Evolutionary conservation across 495 filamentous ascomycete genomes (phyloP).

Genomic region (Hyaloscypha bicolor): DNA sequence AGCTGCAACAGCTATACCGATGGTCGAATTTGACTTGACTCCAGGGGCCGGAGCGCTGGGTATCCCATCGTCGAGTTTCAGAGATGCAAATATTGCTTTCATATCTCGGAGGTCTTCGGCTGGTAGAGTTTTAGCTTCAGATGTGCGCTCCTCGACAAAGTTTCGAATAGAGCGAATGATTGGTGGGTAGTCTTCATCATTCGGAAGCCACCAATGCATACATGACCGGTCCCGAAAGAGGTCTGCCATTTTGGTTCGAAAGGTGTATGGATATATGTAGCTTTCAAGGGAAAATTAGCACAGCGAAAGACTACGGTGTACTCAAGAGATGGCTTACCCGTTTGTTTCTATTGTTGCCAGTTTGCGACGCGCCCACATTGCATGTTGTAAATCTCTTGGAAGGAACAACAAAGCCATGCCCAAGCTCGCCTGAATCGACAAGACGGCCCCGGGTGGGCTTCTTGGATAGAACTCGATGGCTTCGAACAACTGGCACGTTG

Average conservation of each 20-base stretch:
- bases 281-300: conserved; percentile 44
- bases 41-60: conserved; percentile 4
- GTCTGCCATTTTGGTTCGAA: conserved; percentile 72
- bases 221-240: conserved; percentile 70
- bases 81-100: conserved; percentile 63
- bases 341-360: conserved; percentile 75
- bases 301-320: not conserved
- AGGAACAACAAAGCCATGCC: conserved; percentile 78
- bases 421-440: conserved; percentile 75
- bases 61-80: conserved; percentile 31
- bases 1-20: conserved; percentile 4
- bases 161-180: conserved; percentile 75
- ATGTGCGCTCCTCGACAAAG: conserved; percentile 73
- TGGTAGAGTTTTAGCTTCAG: conserved; percentile 60
- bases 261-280: conserved; percentile 76
- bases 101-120: conserved; percentile 74
- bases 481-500: conserved; percentile 76
- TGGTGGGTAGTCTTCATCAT: conserved; percentile 71
- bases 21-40: not conserved
- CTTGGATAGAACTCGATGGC: conserved; percentile 72
- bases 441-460: conserved; percentile 65
- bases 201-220: conserved; percentile 83
- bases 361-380: conserved; percentile 83
- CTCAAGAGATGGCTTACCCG: conserved; percentile 62
- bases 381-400: conserved; percentile 68